phyloP scores from a whole-genome alignment of 139 green algal genomes.

The Klebsormidium nitens region DNA sequence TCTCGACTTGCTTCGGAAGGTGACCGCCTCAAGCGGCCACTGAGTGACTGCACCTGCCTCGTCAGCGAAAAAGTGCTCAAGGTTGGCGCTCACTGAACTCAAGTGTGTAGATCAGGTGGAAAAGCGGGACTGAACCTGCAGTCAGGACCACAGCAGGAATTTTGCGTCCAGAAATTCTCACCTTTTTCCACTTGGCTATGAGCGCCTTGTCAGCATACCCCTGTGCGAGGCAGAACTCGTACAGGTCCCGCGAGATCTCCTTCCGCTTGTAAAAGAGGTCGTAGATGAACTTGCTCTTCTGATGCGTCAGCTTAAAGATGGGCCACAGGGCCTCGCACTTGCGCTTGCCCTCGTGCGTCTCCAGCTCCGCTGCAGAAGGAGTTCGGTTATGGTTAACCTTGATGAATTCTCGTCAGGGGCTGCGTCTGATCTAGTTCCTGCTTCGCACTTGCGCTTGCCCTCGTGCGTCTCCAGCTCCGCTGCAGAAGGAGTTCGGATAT shows the following conservation, averaged over 20 bases:
- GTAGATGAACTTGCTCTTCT: slow-evolving; percentile 41
- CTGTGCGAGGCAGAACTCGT: slow-evolving; percentile 42
- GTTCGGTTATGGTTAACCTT: no score
- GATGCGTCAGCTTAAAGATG: slow-evolving; percentile 44
- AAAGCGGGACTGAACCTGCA: no score
- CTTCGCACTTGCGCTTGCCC: slow-evolving; percentile 15
- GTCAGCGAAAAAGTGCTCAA: no score
- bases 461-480: slow-evolving; percentile 4
- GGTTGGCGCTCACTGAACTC: no score
- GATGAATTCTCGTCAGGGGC: no score
- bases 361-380: slow-evolving; percentile 34
- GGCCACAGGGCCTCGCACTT: slow-evolving; percentile 46
- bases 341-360: slow-evolving; percentile 41
- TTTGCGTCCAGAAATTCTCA: no score
- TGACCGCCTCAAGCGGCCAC: no score
- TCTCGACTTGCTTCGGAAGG: no score
- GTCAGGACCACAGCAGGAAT: no score
- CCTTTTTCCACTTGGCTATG: slow-evolving; percentile 46
- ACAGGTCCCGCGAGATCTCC: slow-evolving; percentile 39
- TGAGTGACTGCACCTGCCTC: no score
- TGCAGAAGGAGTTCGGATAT: not conserved
- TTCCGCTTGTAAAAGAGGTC: slow-evolving; percentile 42
- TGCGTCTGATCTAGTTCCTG: no score
- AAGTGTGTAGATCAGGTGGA: no score
- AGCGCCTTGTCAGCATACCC: slow-evolving; percentile 27